Evolutionary conservation across 805 yeast genomes (phyloP).

Genomic region (Wickerhamomyces kurtzmanii): DNA sequence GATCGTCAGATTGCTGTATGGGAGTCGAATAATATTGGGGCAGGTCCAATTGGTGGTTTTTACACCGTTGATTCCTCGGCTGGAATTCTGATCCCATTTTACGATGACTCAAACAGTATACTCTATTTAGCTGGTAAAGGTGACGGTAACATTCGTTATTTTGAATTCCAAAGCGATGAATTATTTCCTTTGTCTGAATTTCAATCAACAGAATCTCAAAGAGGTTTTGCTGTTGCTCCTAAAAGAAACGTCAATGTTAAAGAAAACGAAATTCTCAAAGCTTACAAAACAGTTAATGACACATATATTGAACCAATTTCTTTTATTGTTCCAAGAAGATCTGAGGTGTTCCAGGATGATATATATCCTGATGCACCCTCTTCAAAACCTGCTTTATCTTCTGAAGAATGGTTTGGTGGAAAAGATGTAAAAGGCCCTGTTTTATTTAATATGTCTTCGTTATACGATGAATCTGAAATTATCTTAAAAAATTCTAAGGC

Average conservation of each 20-base stretch:
- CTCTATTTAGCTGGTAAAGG: slow-evolving; percentile 94
- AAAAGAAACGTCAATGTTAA: slow-evolving; percentile 68
- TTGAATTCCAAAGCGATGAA: slow-evolving; percentile 79
- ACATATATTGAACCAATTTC: slow-evolving; percentile 81
- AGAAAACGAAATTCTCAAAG: slow-evolving; percentile 76
- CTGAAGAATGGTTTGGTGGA: slow-evolving; percentile 75
- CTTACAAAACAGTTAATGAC: slow-evolving; percentile 85
- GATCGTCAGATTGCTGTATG: slow-evolving; percentile 95
- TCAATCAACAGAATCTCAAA: slow-evolving; percentile 84
- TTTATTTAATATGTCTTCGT: slow-evolving; percentile 60
- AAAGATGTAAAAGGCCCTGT: slow-evolving; percentile 78
- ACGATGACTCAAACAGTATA: slow-evolving; percentile 70
- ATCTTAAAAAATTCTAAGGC: slow-evolving; percentile 30
- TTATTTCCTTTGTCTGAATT: slow-evolving; percentile 81
- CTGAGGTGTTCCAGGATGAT: slow-evolving; percentile 88
- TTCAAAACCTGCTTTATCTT: slow-evolving; percentile 63
- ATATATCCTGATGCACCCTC: slow-evolving; percentile 91
- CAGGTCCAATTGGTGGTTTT: slow-evolving; percentile 88
- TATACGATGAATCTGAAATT: slow-evolving; percentile 70
- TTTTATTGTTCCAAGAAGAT: slow-evolving; percentile 87
- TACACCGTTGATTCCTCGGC: slow-evolving; percentile 81
- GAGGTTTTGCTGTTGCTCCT: slow-evolving; percentile 91
- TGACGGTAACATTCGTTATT: slow-evolving; percentile 95
- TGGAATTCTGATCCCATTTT: slow-evolving; percentile 89
- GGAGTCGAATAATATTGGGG: slow-evolving; percentile 66